Percentiles rank a stretch among this genome's conserved stretches.
Evolutionary conservation across 2,329 filamentous ascomycete genomes (phyloP).

Genomic region (Corinectria fuckeliana): DNA sequence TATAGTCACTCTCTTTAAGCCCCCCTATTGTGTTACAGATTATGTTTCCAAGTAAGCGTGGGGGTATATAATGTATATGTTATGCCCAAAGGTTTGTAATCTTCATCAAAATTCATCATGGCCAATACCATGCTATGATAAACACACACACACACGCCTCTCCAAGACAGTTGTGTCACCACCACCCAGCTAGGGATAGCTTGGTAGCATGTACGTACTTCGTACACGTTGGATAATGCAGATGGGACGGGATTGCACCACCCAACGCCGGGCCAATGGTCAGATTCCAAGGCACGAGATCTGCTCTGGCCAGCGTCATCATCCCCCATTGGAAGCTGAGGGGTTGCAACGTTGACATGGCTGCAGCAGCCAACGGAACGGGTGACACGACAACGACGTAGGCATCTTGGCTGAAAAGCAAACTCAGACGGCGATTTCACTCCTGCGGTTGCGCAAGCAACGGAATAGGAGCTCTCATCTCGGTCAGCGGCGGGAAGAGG

Average conservation of each 20-base stretch:
- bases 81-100: slow-evolving; percentile 17
- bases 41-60: slow-evolving; percentile 1
- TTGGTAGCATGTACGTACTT: slow-evolving; percentile 22
- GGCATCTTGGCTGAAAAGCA: slow-evolving; percentile 27
- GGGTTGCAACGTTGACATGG: not conserved
- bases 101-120: slow-evolving; percentile 3
- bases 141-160: slow-evolving; percentile 27
- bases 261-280: slow-evolving; percentile 27
- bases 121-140: slow-evolving; percentile 4
- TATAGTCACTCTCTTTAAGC: not conserved
- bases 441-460: slow-evolving; percentile 36
- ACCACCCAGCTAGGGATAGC: slow-evolving; percentile 9
- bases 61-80: slow-evolving; percentile 7
- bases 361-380: not conserved
- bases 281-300: slow-evolving; percentile 29
- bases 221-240: slow-evolving; percentile 26
- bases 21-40: not conserved
- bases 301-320: slow-evolving; percentile 4
- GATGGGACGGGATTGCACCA: slow-evolving; percentile 27
- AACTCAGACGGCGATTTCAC: slow-evolving; percentile 23
- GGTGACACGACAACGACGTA: slow-evolving; percentile 26
- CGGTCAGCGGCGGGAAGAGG: slow-evolving; percentile 28
- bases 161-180: slow-evolving; percentile 25
- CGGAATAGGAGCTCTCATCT: slow-evolving; percentile 33
- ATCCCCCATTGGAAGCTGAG: not conserved